phyloP scores from a whole-genome alignment of 2,329 filamentous ascomycete genomes.

The Neurospora sp. region DNA sequence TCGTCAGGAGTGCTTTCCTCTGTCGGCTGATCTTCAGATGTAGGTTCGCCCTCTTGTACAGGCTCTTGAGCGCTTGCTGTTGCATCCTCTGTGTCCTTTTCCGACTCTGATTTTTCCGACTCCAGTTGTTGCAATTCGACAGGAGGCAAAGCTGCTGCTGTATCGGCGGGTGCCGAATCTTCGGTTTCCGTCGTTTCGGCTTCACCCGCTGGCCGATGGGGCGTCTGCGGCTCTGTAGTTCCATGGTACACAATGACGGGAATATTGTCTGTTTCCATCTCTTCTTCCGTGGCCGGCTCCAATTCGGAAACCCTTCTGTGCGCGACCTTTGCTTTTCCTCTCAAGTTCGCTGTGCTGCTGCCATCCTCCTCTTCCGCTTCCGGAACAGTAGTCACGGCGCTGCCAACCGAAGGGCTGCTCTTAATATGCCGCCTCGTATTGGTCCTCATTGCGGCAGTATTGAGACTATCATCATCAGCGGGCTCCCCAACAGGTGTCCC shows the following conservation, averaged over 20 bases:
- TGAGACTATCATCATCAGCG: slow-evolving; percentile 36
- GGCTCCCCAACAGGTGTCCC: slow-evolving; percentile 10
- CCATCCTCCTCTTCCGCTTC: slow-evolving; percentile 73
- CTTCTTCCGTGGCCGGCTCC: slow-evolving; percentile 35
- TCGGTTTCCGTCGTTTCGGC: neutral
- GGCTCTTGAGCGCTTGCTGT: slow-evolving; percentile 2
- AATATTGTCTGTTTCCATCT: slow-evolving; percentile 25
- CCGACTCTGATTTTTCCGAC: slow-evolving; percentile 4
- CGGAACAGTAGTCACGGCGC: slow-evolving; percentile 68
- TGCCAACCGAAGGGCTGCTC: slow-evolving; percentile 70
- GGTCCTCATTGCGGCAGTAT: slow-evolving; percentile 43
- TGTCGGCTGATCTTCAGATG: slow-evolving; percentile 11
- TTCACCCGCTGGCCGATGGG: slow-evolving; percentile 1
- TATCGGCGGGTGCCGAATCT: slow-evolving; percentile 7
- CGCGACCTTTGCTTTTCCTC: neutral
- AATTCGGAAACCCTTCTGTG: neutral
- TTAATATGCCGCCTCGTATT: slow-evolving; percentile 76
- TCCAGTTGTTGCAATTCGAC: slow-evolving; percentile 6
- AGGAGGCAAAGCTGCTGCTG: slow-evolving; percentile 2
- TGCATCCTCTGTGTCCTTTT: slow-evolving; percentile 1
- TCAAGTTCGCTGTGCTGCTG: slow-evolving; percentile 24
- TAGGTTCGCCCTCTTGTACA: slow-evolving; percentile 6
- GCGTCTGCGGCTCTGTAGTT: slow-evolving; percentile 7
- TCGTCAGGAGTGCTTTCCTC: slow-evolving; percentile 18
- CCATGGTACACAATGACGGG: slow-evolving; percentile 31